These are phyloP conservation scores for Aureobasidium lini DNA, from an alignment of 2,329 filamentous ascomycete species.

Conservation along the genomic window DNA sequence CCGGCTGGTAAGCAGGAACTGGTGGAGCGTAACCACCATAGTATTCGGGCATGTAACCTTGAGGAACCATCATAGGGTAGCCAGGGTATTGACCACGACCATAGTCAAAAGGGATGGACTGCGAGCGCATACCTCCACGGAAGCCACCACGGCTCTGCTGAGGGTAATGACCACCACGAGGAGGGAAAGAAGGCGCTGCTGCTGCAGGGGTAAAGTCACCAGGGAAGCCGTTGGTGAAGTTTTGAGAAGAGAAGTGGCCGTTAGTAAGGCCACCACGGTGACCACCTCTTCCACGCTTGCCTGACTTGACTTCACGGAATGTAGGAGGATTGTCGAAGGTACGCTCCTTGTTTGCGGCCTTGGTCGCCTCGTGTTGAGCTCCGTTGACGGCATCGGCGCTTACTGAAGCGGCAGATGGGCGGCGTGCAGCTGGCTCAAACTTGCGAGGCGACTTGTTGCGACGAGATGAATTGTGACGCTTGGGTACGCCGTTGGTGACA, in stretches of 20 bases:
- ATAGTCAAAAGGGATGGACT: conserved; percentile 55
- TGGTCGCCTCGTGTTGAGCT: background rate
- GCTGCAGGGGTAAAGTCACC: conserved; percentile 21
- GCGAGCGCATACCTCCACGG: conserved; percentile 48
- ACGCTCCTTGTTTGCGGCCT: conserved; percentile 4
- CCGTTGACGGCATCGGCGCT: background rate
- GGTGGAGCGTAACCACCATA: conserved; percentile 49
- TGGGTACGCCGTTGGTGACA: background rate
- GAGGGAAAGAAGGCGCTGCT: conserved; percentile 20
- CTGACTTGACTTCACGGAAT: conserved; percentile 15
- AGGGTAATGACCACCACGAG: conserved; percentile 25
- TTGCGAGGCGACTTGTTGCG: conserved; percentile 18
- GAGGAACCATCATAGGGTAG: conserved; percentile 17
- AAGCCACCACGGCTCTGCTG: conserved; percentile 36
- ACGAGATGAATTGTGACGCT: conserved; percentile 5
- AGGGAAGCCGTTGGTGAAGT: conserved; percentile 19
- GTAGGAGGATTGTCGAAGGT: background rate
- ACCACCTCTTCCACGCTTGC: conserved; percentile 23
- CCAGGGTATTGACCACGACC: conserved; percentile 28
- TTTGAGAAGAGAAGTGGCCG: conserved; percentile 25
- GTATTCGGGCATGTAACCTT: conserved; percentile 37
- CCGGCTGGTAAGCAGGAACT: conserved; percentile 51
- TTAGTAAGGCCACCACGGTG: conserved; percentile 27
- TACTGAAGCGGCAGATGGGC: conserved; percentile 2
- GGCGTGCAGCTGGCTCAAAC: conserved; percentile 9